phyloP scores from a whole-genome alignment of 2,329 filamentous ascomycete species.

The Epichloe baconii region DNA sequence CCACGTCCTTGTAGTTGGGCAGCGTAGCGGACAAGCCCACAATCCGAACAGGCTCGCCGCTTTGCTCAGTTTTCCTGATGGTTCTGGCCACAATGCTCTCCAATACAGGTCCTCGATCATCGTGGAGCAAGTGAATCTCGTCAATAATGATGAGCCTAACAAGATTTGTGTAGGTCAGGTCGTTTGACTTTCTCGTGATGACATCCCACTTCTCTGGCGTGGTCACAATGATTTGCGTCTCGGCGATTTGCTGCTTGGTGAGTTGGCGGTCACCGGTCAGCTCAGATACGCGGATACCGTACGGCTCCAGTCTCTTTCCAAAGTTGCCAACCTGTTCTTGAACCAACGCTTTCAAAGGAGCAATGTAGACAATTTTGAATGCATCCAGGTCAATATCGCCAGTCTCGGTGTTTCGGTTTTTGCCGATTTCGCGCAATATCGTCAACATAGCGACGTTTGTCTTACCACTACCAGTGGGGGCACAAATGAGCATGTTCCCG shows the following conservation, averaged over 20 bases:
- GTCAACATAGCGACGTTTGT: slow-evolving; percentile 98
- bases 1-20: slow-evolving; percentile 93
- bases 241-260: slow-evolving; percentile 95
- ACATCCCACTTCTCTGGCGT: slow-evolving; percentile 99
- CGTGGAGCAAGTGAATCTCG: slow-evolving; percentile 93
- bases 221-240: slow-evolving; percentile 96
- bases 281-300: slow-evolving; percentile 87
- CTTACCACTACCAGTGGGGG: slow-evolving; percentile 93
- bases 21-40: slow-evolving; percentile 89
- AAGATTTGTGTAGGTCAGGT: slow-evolving; percentile 93
- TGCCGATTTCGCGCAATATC: slow-evolving; percentile 91
- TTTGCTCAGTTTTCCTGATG: slow-evolving; percentile 86
- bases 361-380: slow-evolving; percentile 98
- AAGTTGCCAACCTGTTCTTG: slow-evolving; percentile 98
- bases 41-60: slow-evolving; percentile 81
- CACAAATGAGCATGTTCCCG: slow-evolving; percentile 95
- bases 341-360: slow-evolving; percentile 86
- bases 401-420: slow-evolving; percentile 78
- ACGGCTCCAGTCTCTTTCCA: slow-evolving; percentile 77
- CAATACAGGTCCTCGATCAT: slow-evolving; percentile 89
- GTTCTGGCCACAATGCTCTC: slow-evolving; percentile 95
- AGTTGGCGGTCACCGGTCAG: slow-evolving; percentile 94
- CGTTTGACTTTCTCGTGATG: slow-evolving; percentile 93
- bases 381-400: slow-evolving; percentile 92
- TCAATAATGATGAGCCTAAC: slow-evolving; percentile 94